Evolutionary conservation across 2,329 filamentous ascomycete species (phyloP), one percentile per base, ranked within the genome.

Genomic region (Cladophialophora psammophila): DNA sequence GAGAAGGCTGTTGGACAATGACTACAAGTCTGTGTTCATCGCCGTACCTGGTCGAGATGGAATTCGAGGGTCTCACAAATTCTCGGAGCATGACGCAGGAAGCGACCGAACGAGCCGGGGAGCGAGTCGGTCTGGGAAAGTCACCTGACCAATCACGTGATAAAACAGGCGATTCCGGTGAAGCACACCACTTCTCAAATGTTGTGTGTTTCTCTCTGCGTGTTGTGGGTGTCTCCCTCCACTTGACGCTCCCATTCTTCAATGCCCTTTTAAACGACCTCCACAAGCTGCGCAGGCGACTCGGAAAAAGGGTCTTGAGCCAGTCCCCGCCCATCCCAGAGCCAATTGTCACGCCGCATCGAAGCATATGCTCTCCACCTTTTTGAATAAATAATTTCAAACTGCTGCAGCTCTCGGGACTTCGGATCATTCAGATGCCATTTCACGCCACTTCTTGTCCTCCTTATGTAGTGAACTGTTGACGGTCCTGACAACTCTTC

Each of bases 381-480:
- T 56, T 36, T 55, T 26, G 35, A 42, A 31, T 32, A 61, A 54
- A 61, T 50, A 61, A 61, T 61, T 61, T 61, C 59, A 38, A 38
- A 26, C 31, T 3, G 13, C 31, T 35, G 18, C 60, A 52, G 52
- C 40, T 56, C 36, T 63, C 60, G 60, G 60, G 18, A 13, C 18
- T 53, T 56, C 60, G 60, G 60, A 63, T 63, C 50, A n/a, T 40
- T n/a, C 13, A 26, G 34, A 36, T 53, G 36, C 60, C 52, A 45
- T 40, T 63, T 55, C 60, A 63, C 60, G 60, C 60, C 60, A 63
- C 60, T 63, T 32, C 40, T 38, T 50, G n/a, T 31, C 7, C 20
- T 26, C 20, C 45, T 50, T 50, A 50, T 50, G 45, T 50, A 50
- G 45, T 10, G 20, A 50, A 50, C n/a, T 50, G 18, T 50, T 26